Conservation (phyloP, 805 yeast genomes). For the Candida rishiriensis region DNA sequence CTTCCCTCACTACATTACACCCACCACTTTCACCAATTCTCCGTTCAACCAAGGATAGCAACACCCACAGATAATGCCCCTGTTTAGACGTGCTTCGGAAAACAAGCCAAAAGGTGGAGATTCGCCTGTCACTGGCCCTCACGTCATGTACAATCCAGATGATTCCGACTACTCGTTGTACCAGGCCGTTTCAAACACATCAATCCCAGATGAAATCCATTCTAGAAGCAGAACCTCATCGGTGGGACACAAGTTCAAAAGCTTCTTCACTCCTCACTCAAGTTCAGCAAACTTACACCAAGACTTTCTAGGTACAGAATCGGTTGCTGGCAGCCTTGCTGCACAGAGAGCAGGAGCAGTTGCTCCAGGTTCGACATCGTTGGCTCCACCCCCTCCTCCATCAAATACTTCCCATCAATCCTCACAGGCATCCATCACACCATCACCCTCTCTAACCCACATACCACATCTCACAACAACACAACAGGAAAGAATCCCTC, state of each 20-base stretch:
- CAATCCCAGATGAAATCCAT: conserved; percentile 13
- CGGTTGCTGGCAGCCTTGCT: not conserved
- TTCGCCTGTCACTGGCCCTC: conserved; percentile 13
- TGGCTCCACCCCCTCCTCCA: not conserved
- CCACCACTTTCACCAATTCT: too few relatives aligned
- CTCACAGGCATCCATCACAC: not conserved
- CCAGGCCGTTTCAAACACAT: conserved; percentile 18
- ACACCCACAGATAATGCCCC: conserved; percentile 10
- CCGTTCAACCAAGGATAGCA: too few relatives aligned
- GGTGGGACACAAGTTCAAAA: conserved; percentile 28
- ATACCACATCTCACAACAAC: conserved; percentile 4
- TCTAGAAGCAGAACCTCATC: conserved; percentile 25
- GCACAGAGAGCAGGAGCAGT: too few relatives aligned
- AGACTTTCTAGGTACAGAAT: conserved; percentile 6
- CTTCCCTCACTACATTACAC: too few relatives aligned
- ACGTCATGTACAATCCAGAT: conserved; percentile 13
- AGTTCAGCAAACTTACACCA: conserved; percentile 12
- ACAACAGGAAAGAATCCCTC: conserved; percentile 7
- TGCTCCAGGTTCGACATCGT: not conserved
- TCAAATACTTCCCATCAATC: not conserved
- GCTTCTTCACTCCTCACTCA: conserved; percentile 23
- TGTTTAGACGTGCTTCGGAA: conserved; percentile 11
- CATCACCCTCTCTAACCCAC: not conserved
- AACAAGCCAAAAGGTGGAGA: conserved; percentile 8
- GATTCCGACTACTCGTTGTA: conserved; percentile 25